Conservation (phyloP, 2,329 filamentous ascomycete species). For the Ceratocystis huliohia region DNA sequence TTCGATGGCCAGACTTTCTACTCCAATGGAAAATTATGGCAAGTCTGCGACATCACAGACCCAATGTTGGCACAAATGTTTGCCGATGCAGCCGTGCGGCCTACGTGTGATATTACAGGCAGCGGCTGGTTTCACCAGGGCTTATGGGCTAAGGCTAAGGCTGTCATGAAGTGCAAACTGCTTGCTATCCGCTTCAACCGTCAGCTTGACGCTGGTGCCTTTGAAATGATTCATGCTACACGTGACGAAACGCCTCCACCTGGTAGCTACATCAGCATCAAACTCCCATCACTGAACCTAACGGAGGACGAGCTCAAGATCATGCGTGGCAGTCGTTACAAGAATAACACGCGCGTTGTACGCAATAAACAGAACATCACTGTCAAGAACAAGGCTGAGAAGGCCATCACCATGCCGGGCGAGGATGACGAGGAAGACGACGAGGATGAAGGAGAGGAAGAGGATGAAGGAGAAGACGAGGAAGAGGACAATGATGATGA, state of each 20-base stretch:
- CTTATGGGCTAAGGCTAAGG: constrained; percentile 69
- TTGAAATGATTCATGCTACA: constrained; percentile 33
- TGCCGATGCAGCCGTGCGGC: constrained; percentile 46
- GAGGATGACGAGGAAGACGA: constrained; percentile 18
- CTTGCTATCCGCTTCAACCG: constrained; percentile 49
- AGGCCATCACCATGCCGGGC: constrained; percentile 15
- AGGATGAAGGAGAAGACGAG: constrained; percentile 19
- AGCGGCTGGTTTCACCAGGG: constrained; percentile 81
- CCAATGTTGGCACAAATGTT: constrained; percentile 57
- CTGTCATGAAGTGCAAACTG: constrained; percentile 81
- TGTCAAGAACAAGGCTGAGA: constrained; percentile 21
- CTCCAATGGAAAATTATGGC: constrained; percentile 81
- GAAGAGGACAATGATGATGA: constrained; percentile 23
- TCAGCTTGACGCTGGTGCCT: constrained; percentile 37
- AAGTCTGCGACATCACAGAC: constrained; percentile 84
- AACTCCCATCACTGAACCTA: constrained; percentile 31
- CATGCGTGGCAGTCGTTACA: constrained; percentile 28
- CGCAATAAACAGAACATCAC: constrained; percentile 23
- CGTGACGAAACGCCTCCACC: constrained; percentile 26
- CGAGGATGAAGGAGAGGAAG: constrained; percentile 17
- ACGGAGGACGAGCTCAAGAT: constrained; percentile 30
- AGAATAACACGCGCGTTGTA: constrained; percentile 22
- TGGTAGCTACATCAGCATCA: constrained; percentile 29
- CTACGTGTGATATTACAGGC: constrained; percentile 43
- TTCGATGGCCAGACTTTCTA: constrained; percentile 70